Evolutionary conservation across 2,329 filamentous ascomycete species (phyloP), one percentile per base, ranked within the genome.

Genomic region (Paracamarosporium sp.): DNA sequence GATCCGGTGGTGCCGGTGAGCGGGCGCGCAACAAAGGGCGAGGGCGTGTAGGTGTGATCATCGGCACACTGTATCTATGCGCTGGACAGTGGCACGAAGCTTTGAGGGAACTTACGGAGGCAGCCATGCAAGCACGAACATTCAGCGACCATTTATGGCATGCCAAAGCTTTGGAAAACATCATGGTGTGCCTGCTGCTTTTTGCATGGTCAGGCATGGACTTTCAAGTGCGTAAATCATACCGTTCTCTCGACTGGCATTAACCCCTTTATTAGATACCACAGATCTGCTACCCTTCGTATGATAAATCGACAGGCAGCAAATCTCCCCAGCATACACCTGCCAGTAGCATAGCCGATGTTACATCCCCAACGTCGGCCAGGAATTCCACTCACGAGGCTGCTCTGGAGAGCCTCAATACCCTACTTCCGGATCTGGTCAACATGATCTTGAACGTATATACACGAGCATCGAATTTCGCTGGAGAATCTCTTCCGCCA

Each of bases 101-200:
- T 7, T 76, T 98, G 44, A 90, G 87, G 73, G 92, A 96, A 71
- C 85, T 97, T 22, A 82, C 87, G 9, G 94, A 97, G 59, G 92
- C 90, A 53, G 93, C 91, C 1, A 85, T 86, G 9, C 87, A 89
- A 65, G 90, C 92, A 15, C 90, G 92, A 67, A 88, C 87, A 35
- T 85, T 91, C 57, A 93, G 92, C 67, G 95, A 99, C 76, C 92
- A 97, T 76, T 76, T 98, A n/a, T 99, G 95, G 94, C 92, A 97
- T 78, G 95, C 91, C 17, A 98, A 98, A 77, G 93, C 92, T 1
- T 82, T 99, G 20, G 96, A 99, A 73, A 88, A 93, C 27, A 91
- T 96, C 59, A 80, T 95, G 45, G 83, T 96, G 25, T 92, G 90
- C 70, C 83, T 98, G 64, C 72, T 98, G 38, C 85, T 98, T 67